Conservation (phyloP, 2,329 filamentous ascomycete genomes). For the Plenodomus lindquistii region DNA sequence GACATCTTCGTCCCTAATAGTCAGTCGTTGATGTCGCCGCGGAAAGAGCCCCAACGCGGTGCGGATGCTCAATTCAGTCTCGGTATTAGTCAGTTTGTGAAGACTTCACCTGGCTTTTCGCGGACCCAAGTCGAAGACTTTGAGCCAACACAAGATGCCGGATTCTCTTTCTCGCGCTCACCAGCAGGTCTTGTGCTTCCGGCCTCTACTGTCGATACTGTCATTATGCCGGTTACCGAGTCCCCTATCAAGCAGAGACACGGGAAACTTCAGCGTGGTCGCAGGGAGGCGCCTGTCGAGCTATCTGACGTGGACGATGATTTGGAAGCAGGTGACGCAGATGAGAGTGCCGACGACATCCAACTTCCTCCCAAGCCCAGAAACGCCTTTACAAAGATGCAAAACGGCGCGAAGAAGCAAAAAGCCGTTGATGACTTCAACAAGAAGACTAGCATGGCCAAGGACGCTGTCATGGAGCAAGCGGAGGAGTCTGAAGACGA, state of each 20-base stretch:
- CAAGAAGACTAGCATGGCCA: constrained; percentile 85
- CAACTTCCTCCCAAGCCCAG: constrained; percentile 44
- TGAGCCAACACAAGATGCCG: constrained; percentile 79
- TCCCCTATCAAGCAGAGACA: constrained; percentile 69
- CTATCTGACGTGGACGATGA: constrained; percentile 54
- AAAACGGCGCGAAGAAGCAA: constrained; percentile 65
- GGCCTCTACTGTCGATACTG: constrained; percentile 71
- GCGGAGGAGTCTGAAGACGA: constrained; percentile 98
- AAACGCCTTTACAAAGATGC: constrained; percentile 72
- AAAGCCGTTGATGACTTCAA: constrained; percentile 62
- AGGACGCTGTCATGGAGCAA: constrained; percentile 83
- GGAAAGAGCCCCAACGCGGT: constrained; percentile 24
- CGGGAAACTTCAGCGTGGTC: constrained; percentile 57
- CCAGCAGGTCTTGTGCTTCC: constrained; percentile 68
- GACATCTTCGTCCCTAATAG: constrained; percentile 61
- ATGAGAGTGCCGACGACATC: constrained; percentile 31
- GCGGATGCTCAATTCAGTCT: constrained; percentile 30
- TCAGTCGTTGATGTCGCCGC: constrained; percentile 48
- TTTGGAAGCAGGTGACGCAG: constrained; percentile 22
- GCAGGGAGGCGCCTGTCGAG: constrained; percentile 44
- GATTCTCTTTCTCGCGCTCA: constrained; percentile 70
- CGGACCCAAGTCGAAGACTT: constrained; percentile 70
- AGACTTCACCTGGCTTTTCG: constrained; percentile 34
- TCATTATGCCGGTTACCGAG: constrained; percentile 60
- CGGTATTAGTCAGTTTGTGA: constrained; percentile 43